Evolutionary conservation across 2,329 filamentous ascomycete species (phyloP).

Genomic region (Fusarium luffae): DNA sequence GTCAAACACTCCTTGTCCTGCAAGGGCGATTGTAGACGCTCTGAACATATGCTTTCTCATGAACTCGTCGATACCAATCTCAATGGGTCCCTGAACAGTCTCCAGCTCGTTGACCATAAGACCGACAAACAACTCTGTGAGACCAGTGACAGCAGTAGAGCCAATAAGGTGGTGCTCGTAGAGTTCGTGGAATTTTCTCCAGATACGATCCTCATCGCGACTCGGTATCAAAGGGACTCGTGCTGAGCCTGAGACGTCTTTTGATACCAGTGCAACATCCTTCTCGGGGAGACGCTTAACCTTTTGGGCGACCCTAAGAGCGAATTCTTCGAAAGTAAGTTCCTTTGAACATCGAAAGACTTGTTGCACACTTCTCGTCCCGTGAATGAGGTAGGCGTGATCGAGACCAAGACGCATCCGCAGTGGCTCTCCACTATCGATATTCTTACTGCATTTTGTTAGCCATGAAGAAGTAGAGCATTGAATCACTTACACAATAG

Average conservation of each 20-base stretch:
- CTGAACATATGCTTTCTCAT: slow-evolving; percentile 41
- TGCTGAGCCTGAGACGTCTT: slow-evolving; percentile 38
- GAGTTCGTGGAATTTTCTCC: slow-evolving; percentile 40
- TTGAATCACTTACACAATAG: slow-evolving; percentile 12
- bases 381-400: slow-evolving; percentile 38
- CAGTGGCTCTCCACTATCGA: slow-evolving; percentile 31
- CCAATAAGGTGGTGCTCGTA: slow-evolving; percentile 38
- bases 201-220: slow-evolving; percentile 35
- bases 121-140: slow-evolving; percentile 33
- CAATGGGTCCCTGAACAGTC: slow-evolving; percentile 3
- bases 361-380: slow-evolving; percentile 35
- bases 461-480: neutral
- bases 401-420: slow-evolving; percentile 36
- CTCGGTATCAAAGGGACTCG: slow-evolving; percentile 26
- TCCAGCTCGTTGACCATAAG: slow-evolving; percentile 29
- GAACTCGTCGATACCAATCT: slow-evolving; percentile 35
- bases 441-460: slow-evolving; percentile 11
- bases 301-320: slow-evolving; percentile 39
- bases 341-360: slow-evolving; percentile 39
- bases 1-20: slow-evolving; percentile 25
- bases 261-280: slow-evolving; percentile 30
- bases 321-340: slow-evolving; percentile 40
- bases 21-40: slow-evolving; percentile 39
- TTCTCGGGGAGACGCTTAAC: slow-evolving; percentile 35
- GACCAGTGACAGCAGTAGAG: slow-evolving; percentile 21